These are phyloP conservation scores for Kernera saxatilis DNA, from an alignment of 345 rosid species.

Conservation along the genomic window DNA sequence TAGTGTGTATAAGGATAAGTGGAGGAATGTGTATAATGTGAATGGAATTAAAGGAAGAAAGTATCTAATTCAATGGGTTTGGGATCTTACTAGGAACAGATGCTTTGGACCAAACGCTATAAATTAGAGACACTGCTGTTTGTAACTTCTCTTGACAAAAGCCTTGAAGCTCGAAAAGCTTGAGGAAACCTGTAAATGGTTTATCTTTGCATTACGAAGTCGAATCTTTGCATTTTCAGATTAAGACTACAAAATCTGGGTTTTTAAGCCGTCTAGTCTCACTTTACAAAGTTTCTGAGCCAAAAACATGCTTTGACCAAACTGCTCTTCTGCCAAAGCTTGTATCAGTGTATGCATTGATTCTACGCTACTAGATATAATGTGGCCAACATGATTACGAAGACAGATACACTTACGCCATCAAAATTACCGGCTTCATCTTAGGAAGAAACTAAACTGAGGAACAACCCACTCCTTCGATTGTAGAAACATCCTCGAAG, in stretches of 20 bases:
- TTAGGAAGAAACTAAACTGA: not conserved
- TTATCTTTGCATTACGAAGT: conserved; percentile 1
- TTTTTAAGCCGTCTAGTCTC: not conserved
- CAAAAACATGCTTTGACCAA: conserved; percentile 1
- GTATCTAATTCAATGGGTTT: conserved; percentile 93
- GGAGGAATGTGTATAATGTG: conserved; percentile 77
- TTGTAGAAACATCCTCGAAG: not conserved
- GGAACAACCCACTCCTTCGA: not conserved
- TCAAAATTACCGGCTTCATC: not conserved
- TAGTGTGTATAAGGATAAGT: conserved; percentile 50
- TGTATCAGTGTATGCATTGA: too few species aligned
- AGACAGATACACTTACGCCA: not conserved
- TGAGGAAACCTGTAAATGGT: not conserved
- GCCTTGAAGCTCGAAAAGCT: not conserved
- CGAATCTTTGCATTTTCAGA: not conserved
- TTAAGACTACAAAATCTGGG: not conserved
- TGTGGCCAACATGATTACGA: too few species aligned
- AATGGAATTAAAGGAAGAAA: conserved; percentile 65
- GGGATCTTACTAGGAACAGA: conserved; percentile 71
- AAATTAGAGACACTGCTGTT: conserved; percentile 34
- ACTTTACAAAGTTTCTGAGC: not conserved
- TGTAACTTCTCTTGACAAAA: not conserved
- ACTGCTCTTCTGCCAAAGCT: not conserved
- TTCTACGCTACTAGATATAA: too few species aligned
- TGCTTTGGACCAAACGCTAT: conserved; percentile 94